These are phyloP conservation scores for Lasiosphaeria hispida DNA, from an alignment of 495 filamentous ascomycete genomes.

Conservation along the genomic window DNA sequence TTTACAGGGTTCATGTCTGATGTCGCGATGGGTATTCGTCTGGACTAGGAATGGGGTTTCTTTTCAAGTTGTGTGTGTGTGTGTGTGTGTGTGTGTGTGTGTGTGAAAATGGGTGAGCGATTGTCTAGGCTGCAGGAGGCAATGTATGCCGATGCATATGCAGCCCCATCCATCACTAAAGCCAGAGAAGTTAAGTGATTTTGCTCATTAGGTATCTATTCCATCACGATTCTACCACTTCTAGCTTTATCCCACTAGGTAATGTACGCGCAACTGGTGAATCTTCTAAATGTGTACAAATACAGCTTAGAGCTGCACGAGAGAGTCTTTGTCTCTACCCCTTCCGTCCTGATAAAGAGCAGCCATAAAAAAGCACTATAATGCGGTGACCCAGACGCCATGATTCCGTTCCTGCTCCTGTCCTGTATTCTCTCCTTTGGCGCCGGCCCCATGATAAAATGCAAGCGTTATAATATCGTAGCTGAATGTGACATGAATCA, in stretches of 20 bases:
- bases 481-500: too few species aligned
- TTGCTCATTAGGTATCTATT: constrained; percentile 8
- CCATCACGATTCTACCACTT: neutral
- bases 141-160: neutral
- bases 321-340: too few species aligned
- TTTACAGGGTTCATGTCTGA: neutral
- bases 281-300: too few species aligned
- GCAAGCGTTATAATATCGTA: too few species aligned
- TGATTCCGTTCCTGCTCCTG: too few species aligned
- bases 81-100: neutral
- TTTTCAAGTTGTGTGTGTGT: neutral
- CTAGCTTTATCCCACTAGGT: neutral
- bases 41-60: neutral
- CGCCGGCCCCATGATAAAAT: too few species aligned
- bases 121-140: neutral
- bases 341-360: too few species aligned
- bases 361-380: too few species aligned
- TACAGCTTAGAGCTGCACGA: too few species aligned
- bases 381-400: too few species aligned
- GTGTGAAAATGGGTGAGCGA: neutral
- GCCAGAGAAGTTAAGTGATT: neutral
- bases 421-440: too few species aligned
- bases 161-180: neutral
- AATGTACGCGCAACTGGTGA: too few species aligned
- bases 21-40: neutral